Conservation (phyloP, 148 eudicot species). For the Camellia sinensis region DNA sequence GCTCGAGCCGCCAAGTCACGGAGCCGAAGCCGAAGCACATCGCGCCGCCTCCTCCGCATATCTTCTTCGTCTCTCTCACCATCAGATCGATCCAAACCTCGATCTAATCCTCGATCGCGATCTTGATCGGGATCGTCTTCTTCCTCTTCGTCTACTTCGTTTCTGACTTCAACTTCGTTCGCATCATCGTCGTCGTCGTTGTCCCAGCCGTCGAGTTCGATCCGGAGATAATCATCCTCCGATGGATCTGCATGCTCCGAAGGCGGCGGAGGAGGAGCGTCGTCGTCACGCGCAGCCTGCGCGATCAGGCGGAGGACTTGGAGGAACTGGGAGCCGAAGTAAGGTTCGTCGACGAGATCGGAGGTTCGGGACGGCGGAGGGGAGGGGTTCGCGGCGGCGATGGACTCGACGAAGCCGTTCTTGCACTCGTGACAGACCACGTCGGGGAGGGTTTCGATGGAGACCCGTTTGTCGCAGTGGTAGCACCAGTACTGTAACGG, state of each 20-base stretch:
- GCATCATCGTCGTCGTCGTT: constrained; percentile 41
- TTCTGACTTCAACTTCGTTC: constrained; percentile 23
- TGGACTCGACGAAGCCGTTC: constrained; percentile 70
- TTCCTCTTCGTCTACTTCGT: constrained; percentile 29
- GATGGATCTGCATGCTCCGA: constrained; percentile 36
- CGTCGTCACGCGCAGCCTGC: constrained; percentile 63
- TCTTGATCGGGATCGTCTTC: constrained; percentile 37
- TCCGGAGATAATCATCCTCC: constrained; percentile 50
- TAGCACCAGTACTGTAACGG: constrained; percentile 62
- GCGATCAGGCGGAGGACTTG: constrained; percentile 68
- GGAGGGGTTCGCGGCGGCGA: constrained; percentile 27
- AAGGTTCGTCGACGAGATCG: constrained; percentile 32
- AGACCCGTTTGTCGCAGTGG: constrained; percentile 72
- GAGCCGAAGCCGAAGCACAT: constrained; percentile 51
- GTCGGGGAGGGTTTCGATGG: constrained; percentile 59
- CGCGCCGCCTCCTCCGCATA: constrained; percentile 44
- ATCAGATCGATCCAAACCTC: background rate
- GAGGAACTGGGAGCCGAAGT: constrained; percentile 52
- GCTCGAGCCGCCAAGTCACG: constrained; percentile 58
- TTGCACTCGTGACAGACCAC: constrained; percentile 68
- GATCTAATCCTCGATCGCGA: background rate
- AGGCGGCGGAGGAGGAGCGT: constrained; percentile 60
- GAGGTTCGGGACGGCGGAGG: constrained; percentile 17
- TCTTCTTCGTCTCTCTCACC: constrained; percentile 39
- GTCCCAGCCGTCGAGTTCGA: constrained; percentile 62